These are phyloP conservation scores for Talaromyces marneffei DNA, from an alignment of 2,329 filamentous ascomycete genomes.

Conservation along the genomic window DNA sequence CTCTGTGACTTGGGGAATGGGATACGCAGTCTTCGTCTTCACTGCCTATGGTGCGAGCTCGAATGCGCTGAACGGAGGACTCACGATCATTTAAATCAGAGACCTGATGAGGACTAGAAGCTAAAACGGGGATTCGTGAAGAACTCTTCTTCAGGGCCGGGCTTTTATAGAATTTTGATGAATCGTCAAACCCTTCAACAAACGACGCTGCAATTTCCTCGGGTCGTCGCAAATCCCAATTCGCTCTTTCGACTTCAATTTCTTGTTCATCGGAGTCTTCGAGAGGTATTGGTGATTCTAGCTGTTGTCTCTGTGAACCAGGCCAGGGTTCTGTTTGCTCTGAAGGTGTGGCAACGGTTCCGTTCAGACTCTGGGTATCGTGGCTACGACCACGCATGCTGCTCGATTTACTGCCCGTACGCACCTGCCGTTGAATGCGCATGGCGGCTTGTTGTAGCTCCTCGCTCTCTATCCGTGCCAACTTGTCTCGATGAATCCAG, in stretches of 20 bases:
- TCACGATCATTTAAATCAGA: conserved; percentile 70
- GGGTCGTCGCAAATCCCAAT: conserved; percentile 69
- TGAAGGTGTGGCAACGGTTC: conserved; percentile 20
- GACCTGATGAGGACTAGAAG: conserved; percentile 70
- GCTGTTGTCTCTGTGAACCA: conserved; percentile 24
- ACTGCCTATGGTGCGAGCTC: conserved; percentile 50
- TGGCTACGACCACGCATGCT: conserved; percentile 33
- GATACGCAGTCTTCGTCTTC: conserved; percentile 57
- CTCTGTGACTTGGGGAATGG: conserved; percentile 58
- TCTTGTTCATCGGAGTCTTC: conserved; percentile 35
- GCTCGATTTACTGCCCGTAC: conserved; percentile 32
- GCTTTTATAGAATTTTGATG: conserved; percentile 49
- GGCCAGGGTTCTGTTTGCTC: conserved; percentile 34
- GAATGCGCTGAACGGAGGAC: conserved; percentile 55
- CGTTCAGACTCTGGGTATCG: conserved; percentile 30
- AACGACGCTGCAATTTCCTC: conserved; percentile 64
- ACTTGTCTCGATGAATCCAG: conserved; percentile 48
- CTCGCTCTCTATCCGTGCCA: conserved; percentile 47
- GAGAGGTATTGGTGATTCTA: conserved; percentile 30
- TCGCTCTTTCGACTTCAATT: conserved; percentile 41
- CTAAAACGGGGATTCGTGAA: conserved; percentile 83
- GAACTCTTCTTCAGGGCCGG: conserved; percentile 53
- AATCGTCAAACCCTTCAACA: conserved; percentile 26
- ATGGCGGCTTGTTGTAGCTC: conserved; percentile 46
- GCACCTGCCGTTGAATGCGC: conserved; percentile 35